Base-by-base conservation (phyloP, 768 basidiomycete genomes). In the Cantharellus anzutake region DNA sequence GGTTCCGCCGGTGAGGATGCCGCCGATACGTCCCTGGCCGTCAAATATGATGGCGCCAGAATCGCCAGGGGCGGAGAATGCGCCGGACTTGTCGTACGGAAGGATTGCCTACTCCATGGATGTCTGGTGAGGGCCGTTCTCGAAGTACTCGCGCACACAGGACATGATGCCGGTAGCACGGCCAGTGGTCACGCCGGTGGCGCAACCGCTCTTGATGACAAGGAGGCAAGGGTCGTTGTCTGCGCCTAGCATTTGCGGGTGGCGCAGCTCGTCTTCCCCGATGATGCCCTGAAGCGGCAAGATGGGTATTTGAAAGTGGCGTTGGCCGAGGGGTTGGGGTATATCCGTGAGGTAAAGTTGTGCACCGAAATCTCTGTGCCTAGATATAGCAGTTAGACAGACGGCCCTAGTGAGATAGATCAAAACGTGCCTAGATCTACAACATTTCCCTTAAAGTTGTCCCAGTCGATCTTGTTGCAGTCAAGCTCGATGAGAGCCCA, bases 111-210 rank as follows among this genome's bases (percentile, higher is more conserved):
- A 63, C 64, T 72, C 73, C 57, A 64, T 70, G 3, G 72, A 69
- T 20, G 63, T 66, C 4, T 11, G 5, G 44, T 60, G 59, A 44
- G 60, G 5, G 40, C 52, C 37, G 29, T 58, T 58, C 60, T 62
- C 2, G 37, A 65, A 20, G 63, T 67, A 71, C n/a, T 48, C 41
- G 5, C 62, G 62, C 41, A 51, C 55, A 55, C 57, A 41, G 16
- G 73, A 68, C 52, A 68, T 65, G 52, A 74, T 37, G 41, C 70
- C 71, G 38, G 70, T 63, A 42, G 65, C 71, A 61, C 70, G 68
- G 35, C 74, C 73, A 11, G 73, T 50, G 3, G 73, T 76, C 55
- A 71, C 65, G 51, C 69, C 66, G 40, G 72, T 73, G 16, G 67
- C 64, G 60, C 61, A 64, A 37, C 74, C 73, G 64, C 69, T 65